Evolutionary conservation across 2,329 filamentous ascomycete genomes (phyloP).

Genomic region (Fusarium agapanthi): DNA sequence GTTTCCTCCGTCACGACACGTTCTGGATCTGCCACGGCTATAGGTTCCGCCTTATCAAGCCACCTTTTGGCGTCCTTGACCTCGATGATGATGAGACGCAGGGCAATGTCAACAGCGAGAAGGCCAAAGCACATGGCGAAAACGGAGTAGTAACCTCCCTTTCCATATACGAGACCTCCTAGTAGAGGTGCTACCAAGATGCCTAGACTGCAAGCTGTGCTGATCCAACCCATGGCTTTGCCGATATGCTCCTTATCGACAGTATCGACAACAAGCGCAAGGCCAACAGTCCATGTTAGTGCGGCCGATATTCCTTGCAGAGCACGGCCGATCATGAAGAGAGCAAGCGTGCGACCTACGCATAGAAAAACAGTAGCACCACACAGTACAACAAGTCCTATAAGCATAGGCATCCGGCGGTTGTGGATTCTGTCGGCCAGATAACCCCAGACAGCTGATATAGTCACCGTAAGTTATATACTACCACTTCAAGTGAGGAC

Average conservation of each 20-base stretch:
- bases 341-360: constrained; percentile 43
- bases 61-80: constrained; percentile 45
- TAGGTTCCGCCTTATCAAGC: constrained; percentile 20
- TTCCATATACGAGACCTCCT: constrained; percentile 47
- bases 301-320: constrained; percentile 47
- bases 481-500: background rate
- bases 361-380: constrained; percentile 47
- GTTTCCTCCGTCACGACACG: background rate
- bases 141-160: constrained; percentile 47
- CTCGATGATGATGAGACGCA: constrained; percentile 48
- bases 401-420: constrained; percentile 47
- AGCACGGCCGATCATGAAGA: constrained; percentile 46
- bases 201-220: constrained; percentile 46
- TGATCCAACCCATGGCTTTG: constrained; percentile 47
- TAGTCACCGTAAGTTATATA: background rate
- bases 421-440: constrained; percentile 48
- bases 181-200: constrained; percentile 46
- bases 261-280: constrained; percentile 49
- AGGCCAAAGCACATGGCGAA: constrained; percentile 50
- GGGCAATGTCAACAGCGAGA: constrained; percentile 44
- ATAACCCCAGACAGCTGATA: constrained; percentile 48
- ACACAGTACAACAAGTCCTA: constrained; percentile 43
- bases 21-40: background rate
- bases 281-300: constrained; percentile 49
- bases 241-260: constrained; percentile 45